A percentile compares a stretch with the other conserved stretches of the same genome.
Evolutionary conservation across 1,284 basidiomycete species (phyloP).

Genomic region (Microbotryomycetes sp.): DNA sequence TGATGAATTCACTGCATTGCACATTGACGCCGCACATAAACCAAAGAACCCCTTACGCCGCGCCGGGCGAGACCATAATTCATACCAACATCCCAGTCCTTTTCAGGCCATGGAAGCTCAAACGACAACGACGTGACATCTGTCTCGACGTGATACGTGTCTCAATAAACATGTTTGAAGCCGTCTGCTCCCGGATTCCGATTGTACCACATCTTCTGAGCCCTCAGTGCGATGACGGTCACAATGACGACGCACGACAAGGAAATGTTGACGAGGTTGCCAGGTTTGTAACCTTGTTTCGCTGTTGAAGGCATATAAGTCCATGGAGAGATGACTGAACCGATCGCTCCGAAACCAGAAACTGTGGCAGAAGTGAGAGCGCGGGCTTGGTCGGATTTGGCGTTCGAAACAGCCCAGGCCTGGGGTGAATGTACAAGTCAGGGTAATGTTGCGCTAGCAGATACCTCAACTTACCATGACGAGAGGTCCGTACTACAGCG

Average conservation of each 20-base stretch:
- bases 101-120: no score
- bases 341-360: slow-evolving; percentile 16
- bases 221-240: slow-evolving; percentile 10
- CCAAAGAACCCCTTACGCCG: no score
- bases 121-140: no score
- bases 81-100: no score
- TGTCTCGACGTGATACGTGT: no score
- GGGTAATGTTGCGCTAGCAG: no score
- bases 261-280: slow-evolving; percentile 31
- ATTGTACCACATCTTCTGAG: background rate
- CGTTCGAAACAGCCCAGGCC: slow-evolving; percentile 28
- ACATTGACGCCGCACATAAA: no score
- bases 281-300: slow-evolving; percentile 26
- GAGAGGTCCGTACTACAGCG: slow-evolving; percentile 27
- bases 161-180: background rate
- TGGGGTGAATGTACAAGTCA: no score
- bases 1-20: no score
- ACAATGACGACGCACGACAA: slow-evolving; percentile 23
- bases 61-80: no score
- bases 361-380: slow-evolving; percentile 21
- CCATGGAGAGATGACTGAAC: slow-evolving; percentile 12
- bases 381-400: slow-evolving; percentile 14
- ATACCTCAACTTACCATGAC: background rate
- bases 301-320: slow-evolving; percentile 24
- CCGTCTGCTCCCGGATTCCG: background rate